A percentile compares a stretch with the other conserved stretches of the same genome.
Evolutionary conservation across 805 yeast species (phyloP).

Genomic region (Pichia cephalocereana): DNA sequence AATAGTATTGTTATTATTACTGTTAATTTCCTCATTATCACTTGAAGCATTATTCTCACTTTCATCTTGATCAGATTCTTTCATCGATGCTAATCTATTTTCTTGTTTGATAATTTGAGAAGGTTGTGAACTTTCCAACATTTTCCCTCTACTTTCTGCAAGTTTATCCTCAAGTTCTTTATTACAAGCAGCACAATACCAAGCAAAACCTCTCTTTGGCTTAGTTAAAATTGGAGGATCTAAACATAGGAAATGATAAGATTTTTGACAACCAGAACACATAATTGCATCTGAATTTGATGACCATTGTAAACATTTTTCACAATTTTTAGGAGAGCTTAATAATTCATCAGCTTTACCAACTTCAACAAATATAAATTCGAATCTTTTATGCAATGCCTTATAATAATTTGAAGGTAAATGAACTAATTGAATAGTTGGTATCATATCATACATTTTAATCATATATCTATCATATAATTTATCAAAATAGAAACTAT

Average conservation of each 20-base stretch:
- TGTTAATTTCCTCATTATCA: background rate
- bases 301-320: conserved; percentile 81
- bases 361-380: conserved; percentile 65
- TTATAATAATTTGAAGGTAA: conserved; percentile 51
- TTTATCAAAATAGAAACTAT: conserved; percentile 75
- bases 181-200: conserved; percentile 83
- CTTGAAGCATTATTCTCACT: background rate
- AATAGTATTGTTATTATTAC: background rate
- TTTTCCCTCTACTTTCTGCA: conserved; percentile 26
- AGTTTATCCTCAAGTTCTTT: conserved; percentile 42
- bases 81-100: background rate
- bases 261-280: conserved; percentile 68
- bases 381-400: conserved; percentile 59
- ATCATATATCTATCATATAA: conserved; percentile 81
- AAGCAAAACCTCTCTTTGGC: conserved; percentile 81
- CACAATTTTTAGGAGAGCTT: conserved; percentile 60
- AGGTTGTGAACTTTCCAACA: conserved; percentile 23
- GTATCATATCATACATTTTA: conserved; percentile 68
- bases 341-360: conserved; percentile 56
- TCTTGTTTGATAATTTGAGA: conserved; percentile 14
- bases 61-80: background rate
- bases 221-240: conserved; percentile 75
- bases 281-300: conserved; percentile 58
- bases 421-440: conserved; percentile 48
- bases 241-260: conserved; percentile 74